Evolutionary conservation across 192 early-diverging fungal genomes (phyloP), one percentile per base, ranked within the genome.

Genomic region (Anaeromyces robustus): DNA sequence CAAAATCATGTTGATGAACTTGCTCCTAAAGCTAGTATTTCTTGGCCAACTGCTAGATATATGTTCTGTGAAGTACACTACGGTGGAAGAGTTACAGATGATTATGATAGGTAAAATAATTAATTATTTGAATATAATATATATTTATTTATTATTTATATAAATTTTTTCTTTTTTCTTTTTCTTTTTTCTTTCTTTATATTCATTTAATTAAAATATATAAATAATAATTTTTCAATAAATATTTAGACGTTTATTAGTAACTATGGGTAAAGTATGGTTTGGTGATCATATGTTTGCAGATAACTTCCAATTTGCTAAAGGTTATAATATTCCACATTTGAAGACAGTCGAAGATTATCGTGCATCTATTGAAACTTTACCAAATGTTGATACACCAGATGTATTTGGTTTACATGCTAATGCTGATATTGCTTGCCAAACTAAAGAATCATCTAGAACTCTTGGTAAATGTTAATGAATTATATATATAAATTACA

Each of bases 51-150:
- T 30, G 88, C 90, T 0, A 80, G 90, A 78, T 92, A 87, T 82
- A 92, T 92, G 90, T 91, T 92, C 85, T 92, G 89, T 80, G 90
- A 92, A 80, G 90, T 92, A 26, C 90, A 91, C 78, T 92, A 92
- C 77, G 90, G 90, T 30, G 90, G 90, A 0, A 79, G 90, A 78
- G 90, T 92, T 30, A 92, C 90, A 29, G 90, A 92, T 80, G 90
- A 91, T 78, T 91, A 82, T 83, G 90, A 91, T 79, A 81, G 89
- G 88, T 89, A 79, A 88, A 81, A 81, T 82, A 85, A 77, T 77
- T 77, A 29, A 41, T 29, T 83, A 41, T 83, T n/a, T 77, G 7
- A 80, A 78, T 80, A 41, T 80, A 77, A 80, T 39, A 30, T 52
- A 9, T 29, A 77, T 52, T 41, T 80, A 14, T 29, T 80, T 26